Conservation (phyloP, 495 filamentous ascomycete genomes). For the Hypomontagnella monticulosa region DNA sequence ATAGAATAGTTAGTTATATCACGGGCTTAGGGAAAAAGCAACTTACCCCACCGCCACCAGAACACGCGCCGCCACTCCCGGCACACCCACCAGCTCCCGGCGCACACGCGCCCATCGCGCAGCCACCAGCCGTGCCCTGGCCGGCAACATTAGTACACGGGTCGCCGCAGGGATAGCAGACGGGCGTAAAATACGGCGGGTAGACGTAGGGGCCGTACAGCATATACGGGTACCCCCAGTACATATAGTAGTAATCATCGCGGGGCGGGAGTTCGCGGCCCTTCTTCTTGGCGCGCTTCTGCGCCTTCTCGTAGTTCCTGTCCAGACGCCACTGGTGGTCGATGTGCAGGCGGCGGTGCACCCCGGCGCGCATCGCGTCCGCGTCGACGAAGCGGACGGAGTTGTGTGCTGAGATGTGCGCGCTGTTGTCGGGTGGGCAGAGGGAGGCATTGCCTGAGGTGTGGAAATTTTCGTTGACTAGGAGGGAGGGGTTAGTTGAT, state of each 20-base stretch:
- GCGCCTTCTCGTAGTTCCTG: constrained; percentile 68
- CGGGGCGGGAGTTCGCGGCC: constrained; percentile 59
- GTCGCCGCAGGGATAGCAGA: constrained; percentile 54
- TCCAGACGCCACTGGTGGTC: constrained; percentile 64
- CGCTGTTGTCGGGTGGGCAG: constrained; percentile 65
- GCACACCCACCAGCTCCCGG: constrained; percentile 60
- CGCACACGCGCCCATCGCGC: constrained; percentile 63
- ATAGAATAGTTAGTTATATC: not conserved
- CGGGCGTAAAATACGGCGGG: constrained; percentile 47
- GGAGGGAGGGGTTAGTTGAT: constrained; percentile 40
- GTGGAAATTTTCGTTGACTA: constrained; percentile 64
- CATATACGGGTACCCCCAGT: constrained; percentile 63
- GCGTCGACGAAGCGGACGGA: constrained; percentile 52
- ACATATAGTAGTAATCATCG: constrained; percentile 61
- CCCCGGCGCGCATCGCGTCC: constrained; percentile 59
- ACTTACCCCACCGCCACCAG: constrained; percentile 53
- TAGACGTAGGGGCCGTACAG: constrained; percentile 51
- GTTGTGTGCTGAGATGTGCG: constrained; percentile 80
- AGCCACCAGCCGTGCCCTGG: constrained; percentile 52
- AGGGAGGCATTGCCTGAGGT: constrained; percentile 62
- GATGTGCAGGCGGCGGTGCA: constrained; percentile 60
- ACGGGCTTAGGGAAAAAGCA: constrained; percentile 32
- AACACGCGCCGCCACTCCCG: constrained; percentile 51
- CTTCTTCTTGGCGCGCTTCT: constrained; percentile 69
- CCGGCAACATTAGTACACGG: constrained; percentile 64